Evolutionary conservation across 345 rosid species (phyloP).

Genomic region (Balakata baccata): DNA sequence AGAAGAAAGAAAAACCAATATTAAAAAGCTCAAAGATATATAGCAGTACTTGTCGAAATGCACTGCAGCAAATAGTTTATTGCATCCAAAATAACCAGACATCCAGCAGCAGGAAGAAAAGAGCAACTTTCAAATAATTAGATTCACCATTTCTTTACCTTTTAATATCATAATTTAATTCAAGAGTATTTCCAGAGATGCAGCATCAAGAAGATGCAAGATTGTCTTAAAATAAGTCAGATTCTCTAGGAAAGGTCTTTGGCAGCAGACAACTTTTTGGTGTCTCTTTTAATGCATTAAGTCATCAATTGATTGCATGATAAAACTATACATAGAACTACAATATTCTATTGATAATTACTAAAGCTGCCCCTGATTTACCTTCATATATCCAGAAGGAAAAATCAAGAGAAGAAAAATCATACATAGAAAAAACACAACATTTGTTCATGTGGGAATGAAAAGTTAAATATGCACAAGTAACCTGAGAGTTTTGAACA

Average conservation of each 20-base stretch:
- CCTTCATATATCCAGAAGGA: not conserved
- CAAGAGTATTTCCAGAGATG: not conserved
- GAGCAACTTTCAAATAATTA: not conserved
- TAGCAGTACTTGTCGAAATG: not conserved
- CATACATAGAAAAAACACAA: not conserved
- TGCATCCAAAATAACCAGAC: not conserved
- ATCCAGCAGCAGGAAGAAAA: too few species aligned
- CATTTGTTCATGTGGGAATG: not conserved
- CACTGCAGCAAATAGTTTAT: not conserved
- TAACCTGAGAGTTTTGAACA: conserved; percentile 37
- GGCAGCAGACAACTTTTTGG: not conserved
- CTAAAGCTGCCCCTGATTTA: not conserved
- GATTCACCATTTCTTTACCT: not conserved
- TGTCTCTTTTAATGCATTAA: not conserved
- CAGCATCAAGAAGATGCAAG: not conserved
- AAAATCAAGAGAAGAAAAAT: not conserved
- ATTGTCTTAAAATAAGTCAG: not conserved
- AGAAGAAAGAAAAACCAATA: not conserved
- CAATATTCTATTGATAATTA: not conserved
- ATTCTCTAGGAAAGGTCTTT: not conserved
- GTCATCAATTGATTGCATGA: not conserved
- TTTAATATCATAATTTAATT: not conserved
- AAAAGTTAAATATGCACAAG: not conserved
- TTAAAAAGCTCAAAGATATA: too few species aligned
- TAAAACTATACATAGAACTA: not conserved